phyloP scores from a whole-genome alignment of 75 land plant genomes.

The Pinus albicaulis region DNA sequence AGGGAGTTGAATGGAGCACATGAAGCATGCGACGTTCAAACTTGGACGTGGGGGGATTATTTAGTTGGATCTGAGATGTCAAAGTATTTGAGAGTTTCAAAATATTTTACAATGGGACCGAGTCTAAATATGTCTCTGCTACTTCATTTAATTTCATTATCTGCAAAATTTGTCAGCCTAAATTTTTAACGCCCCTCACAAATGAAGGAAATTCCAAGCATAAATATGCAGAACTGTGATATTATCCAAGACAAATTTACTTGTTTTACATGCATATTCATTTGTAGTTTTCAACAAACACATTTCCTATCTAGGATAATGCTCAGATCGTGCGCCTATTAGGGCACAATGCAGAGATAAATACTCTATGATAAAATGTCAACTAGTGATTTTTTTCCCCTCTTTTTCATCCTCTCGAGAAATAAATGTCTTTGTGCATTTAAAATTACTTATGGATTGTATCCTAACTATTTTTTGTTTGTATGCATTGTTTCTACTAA shows the following conservation, averaged over 20 bases:
- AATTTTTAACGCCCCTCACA: background rate
- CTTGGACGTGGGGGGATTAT: conserved; percentile 11
- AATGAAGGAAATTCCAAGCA: background rate
- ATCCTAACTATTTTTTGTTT: conserved; percentile 24
- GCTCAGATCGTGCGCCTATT: conserved; percentile 97
- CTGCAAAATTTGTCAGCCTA: background rate
- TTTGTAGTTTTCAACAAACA: conserved; percentile 94
- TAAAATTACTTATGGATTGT: conserved; percentile 16
- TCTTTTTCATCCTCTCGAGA: background rate
- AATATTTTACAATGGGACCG: background rate
- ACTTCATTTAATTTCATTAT: background rate
- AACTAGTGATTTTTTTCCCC: conserved; percentile 59
- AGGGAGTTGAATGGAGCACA: conserved; percentile 10
- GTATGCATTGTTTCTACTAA: background rate
- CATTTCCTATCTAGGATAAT: conserved; percentile 99
- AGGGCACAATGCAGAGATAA: conserved; percentile 99
- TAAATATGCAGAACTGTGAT: background rate
- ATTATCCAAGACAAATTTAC: background rate
- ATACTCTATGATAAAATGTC: conserved; percentile 87
- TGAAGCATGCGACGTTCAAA: conserved; percentile 6
- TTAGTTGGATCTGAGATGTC: conserved; percentile 13
- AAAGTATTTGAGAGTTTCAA: conserved; percentile 12
- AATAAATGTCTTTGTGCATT: conserved; percentile 14
- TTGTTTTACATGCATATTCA: conserved; percentile 62
- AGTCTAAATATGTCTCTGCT: conserved; percentile 8